Conservation (phyloP, 495 filamentous ascomycete species). For the Aspergillus cavernicola region DNA sequence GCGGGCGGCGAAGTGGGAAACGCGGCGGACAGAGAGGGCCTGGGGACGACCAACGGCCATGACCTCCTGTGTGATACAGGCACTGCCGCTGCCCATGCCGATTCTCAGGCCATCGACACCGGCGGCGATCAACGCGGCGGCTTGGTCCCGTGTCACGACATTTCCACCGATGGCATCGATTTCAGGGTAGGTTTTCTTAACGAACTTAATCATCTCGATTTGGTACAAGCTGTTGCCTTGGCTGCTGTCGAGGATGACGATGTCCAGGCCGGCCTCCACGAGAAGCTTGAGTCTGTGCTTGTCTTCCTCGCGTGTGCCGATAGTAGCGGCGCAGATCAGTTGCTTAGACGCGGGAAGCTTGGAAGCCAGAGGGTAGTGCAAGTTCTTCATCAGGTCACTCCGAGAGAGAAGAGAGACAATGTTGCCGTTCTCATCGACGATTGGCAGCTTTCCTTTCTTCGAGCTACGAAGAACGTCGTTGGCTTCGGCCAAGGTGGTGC, state of each 20-base stretch:
- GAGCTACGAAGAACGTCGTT: constrained; percentile 91
- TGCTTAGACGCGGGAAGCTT: constrained; percentile 98
- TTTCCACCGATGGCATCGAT: constrained; percentile 97
- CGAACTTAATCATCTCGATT: constrained; percentile 92
- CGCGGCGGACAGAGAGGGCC: constrained; percentile 85
- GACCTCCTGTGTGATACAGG: constrained; percentile 99
- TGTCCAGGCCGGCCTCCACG: constrained; percentile 91
- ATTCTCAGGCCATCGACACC: constrained; percentile 96
- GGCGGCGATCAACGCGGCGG: constrained; percentile 85
- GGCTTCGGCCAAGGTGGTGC: constrained; percentile 81
- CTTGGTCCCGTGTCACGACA: constrained; percentile 94
- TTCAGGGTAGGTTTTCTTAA: constrained; percentile 79
- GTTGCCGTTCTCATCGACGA: constrained; percentile 82
- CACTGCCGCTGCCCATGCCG: constrained; percentile 96
- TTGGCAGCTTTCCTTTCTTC: constrained; percentile 98
- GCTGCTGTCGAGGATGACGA: constrained; percentile 91
- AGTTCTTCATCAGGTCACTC: constrained; percentile 97
- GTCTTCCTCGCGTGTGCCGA: constrained; percentile 91
- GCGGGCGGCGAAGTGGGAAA: constrained; percentile 78
- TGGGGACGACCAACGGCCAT: constrained; percentile 98
- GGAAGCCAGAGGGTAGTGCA: constrained; percentile 93
- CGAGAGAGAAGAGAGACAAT: constrained; percentile 93
- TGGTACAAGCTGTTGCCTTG: constrained; percentile 98
- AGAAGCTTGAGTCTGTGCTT: constrained; percentile 81
- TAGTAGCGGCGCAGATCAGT: constrained; percentile 89